phyloP scores from a whole-genome alignment of 1,284 basidiomycete species.

The Tausonia pullulans region DNA sequence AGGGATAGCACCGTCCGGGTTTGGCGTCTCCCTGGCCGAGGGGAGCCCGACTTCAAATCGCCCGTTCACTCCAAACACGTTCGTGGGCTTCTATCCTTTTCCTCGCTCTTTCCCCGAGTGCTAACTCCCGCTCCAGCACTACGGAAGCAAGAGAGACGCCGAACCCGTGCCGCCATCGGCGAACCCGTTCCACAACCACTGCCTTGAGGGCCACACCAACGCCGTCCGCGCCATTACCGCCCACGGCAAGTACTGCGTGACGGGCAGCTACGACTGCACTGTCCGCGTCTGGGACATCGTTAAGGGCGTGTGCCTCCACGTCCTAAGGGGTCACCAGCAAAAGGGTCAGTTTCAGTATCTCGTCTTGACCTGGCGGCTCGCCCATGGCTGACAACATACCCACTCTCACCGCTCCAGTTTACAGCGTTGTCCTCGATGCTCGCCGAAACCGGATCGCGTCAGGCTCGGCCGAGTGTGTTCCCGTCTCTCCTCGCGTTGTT shows the following conservation, averaged over 20 bases:
- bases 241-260: constrained; percentile 74
- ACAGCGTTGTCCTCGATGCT: constrained; percentile 78
- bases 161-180: constrained; percentile 40
- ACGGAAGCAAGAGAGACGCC: constrained; percentile 16
- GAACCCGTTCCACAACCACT: constrained; percentile 79
- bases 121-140: background rate
- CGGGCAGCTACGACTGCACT: constrained; percentile 88
- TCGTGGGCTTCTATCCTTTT: background rate
- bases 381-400: background rate
- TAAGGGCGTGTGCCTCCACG: constrained; percentile 69
- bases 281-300: constrained; percentile 92
- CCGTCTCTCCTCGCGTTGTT: background rate
- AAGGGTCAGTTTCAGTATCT: constrained; percentile 51
- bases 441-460: constrained; percentile 77
- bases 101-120: background rate
- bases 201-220: constrained; percentile 75
- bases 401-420: constrained; percentile 44
- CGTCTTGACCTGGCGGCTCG: background rate
- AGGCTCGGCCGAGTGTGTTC: constrained; percentile 68
- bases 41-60: constrained; percentile 56
- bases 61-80: background rate
- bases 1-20: constrained; percentile 80
- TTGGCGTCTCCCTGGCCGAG: constrained; percentile 72
- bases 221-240: constrained; percentile 87
- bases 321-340: constrained; percentile 73